Evolutionary conservation across 257 asterid genomes (phyloP).

Genomic region (Handroanthus guayacan): DNA sequence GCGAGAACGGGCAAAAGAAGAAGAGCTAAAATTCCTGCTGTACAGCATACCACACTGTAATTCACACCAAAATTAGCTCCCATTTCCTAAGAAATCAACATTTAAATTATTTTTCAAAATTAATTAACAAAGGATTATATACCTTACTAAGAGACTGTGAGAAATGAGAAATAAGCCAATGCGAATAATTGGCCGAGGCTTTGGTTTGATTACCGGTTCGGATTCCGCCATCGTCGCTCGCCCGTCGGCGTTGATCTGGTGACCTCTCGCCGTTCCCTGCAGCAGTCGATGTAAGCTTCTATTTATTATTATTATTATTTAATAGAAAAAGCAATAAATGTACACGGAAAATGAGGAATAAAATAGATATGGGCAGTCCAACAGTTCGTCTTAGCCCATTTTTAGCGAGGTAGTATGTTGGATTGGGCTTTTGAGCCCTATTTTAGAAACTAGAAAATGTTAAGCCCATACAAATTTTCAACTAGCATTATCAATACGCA

Average conservation of each 20-base stretch:
- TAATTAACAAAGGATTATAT: neutral
- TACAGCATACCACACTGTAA: constrained; percentile 77
- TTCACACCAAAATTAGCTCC: constrained; percentile 32
- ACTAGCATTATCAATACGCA: too few relatives aligned
- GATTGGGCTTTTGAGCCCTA: neutral
- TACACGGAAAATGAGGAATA: neutral
- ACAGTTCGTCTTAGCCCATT: neutral
- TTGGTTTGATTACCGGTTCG: constrained; percentile 52
- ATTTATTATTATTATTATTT: too few relatives aligned
- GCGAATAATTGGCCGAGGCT: constrained; percentile 88
- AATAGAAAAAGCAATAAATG: neutral
- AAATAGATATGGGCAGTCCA: too few relatives aligned
- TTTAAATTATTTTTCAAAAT: neutral
- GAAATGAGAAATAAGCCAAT: constrained; percentile 76
- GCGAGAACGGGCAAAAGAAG: constrained; percentile 87
- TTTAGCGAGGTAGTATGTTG: neutral
- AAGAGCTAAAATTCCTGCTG: constrained; percentile 79
- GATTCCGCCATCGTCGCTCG: constrained; percentile 60
- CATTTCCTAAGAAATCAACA: constrained; percentile 6
- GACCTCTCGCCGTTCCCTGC: constrained; percentile 13
- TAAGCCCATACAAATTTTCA: too few relatives aligned
- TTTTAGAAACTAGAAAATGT: neutral
- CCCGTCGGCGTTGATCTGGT: constrained; percentile 39
- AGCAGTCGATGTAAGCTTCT: neutral
- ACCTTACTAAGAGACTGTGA: constrained; percentile 79